These are phyloP conservation scores for Amphichorda felina DNA, from an alignment of 2,329 filamentous ascomycete genomes.

Conservation along the genomic window DNA sequence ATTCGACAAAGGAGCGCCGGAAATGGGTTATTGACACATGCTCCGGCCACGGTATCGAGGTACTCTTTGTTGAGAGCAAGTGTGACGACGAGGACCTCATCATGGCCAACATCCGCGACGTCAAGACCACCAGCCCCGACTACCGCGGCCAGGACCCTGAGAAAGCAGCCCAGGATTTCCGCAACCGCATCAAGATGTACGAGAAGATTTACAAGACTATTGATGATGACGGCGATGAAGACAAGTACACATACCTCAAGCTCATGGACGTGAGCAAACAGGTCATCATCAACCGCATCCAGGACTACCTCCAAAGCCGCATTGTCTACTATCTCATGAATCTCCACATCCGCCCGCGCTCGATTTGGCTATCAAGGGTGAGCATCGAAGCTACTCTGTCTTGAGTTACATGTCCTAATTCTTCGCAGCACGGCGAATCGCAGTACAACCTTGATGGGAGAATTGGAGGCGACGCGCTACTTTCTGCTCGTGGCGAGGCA, in stretches of 20 bases:
- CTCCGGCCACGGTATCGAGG: constrained; percentile 65
- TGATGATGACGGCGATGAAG: constrained; percentile 68
- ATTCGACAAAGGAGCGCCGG: constrained; percentile 81
- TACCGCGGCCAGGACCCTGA: constrained; percentile 93
- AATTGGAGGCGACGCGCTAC: constrained; percentile 82
- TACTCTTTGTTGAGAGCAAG: constrained; percentile 92
- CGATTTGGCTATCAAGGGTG: constrained; percentile 91
- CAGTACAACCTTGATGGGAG: constrained; percentile 81
- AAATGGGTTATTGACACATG: constrained; percentile 85
- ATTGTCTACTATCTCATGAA: constrained; percentile 99
- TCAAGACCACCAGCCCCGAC: constrained; percentile 93
- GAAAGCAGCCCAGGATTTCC: constrained; percentile 79
- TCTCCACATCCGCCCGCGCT: constrained; percentile 89
- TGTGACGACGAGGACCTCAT: constrained; percentile 94
- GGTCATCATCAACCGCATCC: constrained; percentile 95
- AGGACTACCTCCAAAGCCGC: constrained; percentile 91
- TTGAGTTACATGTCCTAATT: background rate
- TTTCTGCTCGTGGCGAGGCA: constrained; percentile 76
- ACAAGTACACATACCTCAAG: constrained; percentile 86
- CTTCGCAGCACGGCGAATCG: constrained; percentile 75
- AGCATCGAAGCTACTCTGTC: constrained; percentile 18
- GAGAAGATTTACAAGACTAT: constrained; percentile 95
- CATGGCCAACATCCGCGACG: constrained; percentile 95
- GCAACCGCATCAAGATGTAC: constrained; percentile 90
- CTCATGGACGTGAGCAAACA: constrained; percentile 93